Evolutionary conservation across 1,284 basidiomycete genomes (phyloP), one percentile per base, ranked within the genome.

Genomic region (Vanrija sp.): DNA sequence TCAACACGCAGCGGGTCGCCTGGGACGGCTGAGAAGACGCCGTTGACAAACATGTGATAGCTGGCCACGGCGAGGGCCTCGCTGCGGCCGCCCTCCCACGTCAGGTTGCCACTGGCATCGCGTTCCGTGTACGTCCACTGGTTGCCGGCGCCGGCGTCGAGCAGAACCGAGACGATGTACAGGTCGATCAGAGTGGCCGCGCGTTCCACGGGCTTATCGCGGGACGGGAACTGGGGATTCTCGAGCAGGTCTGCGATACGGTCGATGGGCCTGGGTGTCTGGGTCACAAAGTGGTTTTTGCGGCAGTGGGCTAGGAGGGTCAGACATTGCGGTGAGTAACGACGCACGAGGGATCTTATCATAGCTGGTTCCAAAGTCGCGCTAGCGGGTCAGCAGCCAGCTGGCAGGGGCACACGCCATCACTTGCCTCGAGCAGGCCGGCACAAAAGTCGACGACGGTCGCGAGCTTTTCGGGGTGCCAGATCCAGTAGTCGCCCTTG

Each of bases 21-120:
- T 9, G 66, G 64, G 59, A 82, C 79, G n/a, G 84, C 80, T 8
- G 87, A 89, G 75, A 96, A 97, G 47, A 90, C 75, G 1, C 94
- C 94, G 6, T 78, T 72, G 47, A 82, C 74, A 64, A 96, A 98
- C 90, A 97, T 96, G 68, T 90, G 84, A 45, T 91, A 77, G 64
- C 88, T 91, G 0, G 92, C 94, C 5, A 97, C 86, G 0, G 87
- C 94, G n/a, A 98, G 78, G 0, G 93, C 94, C 70, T 98, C 94
- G 1, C 87, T 90, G 45, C 94, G 78, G 18, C 79, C 78, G 66
- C 89, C 93, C 9, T 76, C 78, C 65, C 81, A 75, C 0, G 47
- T 42, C 24, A 39, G 53, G 19, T 58, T 20, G 23, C 53, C 57
- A 15, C 39, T 37, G 4, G 14, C 47, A n/a, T 47, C 31, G 10